Evolutionary conservation across 345 rosid species (phyloP), one percentile per base, ranked within the genome.

Genomic region (Camelina sativa): DNA sequence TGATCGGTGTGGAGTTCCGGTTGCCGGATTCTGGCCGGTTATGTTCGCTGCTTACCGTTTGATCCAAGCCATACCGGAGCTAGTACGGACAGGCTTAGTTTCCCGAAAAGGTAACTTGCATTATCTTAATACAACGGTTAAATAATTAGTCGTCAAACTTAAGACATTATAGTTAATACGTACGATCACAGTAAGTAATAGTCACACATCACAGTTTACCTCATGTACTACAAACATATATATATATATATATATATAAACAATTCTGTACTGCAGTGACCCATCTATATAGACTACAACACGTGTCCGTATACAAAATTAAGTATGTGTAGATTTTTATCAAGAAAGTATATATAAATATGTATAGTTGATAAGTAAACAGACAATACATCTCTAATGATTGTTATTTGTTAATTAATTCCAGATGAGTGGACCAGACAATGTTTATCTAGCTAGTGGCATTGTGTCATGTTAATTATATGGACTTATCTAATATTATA

Each of bases 1-100:
- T 16, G 72, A 72, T 17, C 83, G 83, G 3, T 84, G 92, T 37
- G 80, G 86, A 8, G 77, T 88, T 68, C 83, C 85, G 0, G 85
- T 73, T 0, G 89, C 87, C 1, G 96, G 98, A 11, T 87, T 88
- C 67, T 92, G 98, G 94, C 84, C 96, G 0, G 96, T 83, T 22
- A 85, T 87, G 92, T 69, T 81, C 3, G 86, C 94, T 6, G 79
- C 91, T 17, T 90, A 86, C 71, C 77, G 80, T 47, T 47, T 92
- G 71, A 81, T 92, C 37, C 71, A 76, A 1, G 83, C 87, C 58
- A 88, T 92, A 28, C 98, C 98, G 1, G 86, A 86, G 11, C 71
- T 92, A 82, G 34, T 85, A 41, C 63, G 53, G 20, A n/a, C 76
- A 2, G 82, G 89, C 56, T 41, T 80, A 46, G 85, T 92, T 70